Conservation (phyloP, 2,329 filamentous ascomycete genomes). For the Pestalotiopsis sp. region DNA sequence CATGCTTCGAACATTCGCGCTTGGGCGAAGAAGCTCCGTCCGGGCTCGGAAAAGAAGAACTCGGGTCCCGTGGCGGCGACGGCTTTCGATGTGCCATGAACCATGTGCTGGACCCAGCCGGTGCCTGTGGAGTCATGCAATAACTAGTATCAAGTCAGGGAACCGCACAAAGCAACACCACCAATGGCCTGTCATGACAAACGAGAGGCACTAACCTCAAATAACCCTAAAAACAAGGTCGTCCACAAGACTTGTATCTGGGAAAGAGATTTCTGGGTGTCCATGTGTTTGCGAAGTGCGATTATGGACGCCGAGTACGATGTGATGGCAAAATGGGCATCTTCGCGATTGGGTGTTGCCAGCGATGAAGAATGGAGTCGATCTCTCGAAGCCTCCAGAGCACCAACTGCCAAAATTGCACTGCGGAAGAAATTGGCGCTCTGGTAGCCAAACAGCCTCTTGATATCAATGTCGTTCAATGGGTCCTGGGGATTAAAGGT, state of each 20-base stretch:
- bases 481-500: not conserved
- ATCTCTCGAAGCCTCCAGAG: conserved; percentile 5
- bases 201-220: conserved; percentile 8
- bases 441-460: not conserved
- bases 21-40: conserved; percentile 9
- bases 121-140: conserved; percentile 11
- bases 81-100: conserved; percentile 14
- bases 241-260: conserved; percentile 13
- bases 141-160: not conserved
- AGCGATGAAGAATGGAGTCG: not conserved
- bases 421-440: not conserved
- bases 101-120: conserved; percentile 14
- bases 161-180: not conserved
- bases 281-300: not conserved
- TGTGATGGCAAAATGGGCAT: not conserved
- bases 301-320: conserved; percentile 7
- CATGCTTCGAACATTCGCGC: conserved; percentile 13
- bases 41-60: not conserved
- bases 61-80: conserved; percentile 6
- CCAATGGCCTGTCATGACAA: not conserved
- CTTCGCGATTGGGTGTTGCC: not conserved
- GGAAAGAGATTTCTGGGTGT: not conserved
- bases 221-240: conserved; percentile 13
- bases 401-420: conserved; percentile 3
- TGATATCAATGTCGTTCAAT: conserved; percentile 4